A percentile compares a stretch with the other conserved stretches of the same genome.
Conservation (phyloP, 495 filamentous ascomycete genomes). For the Penicillium verhagenii region DNA sequence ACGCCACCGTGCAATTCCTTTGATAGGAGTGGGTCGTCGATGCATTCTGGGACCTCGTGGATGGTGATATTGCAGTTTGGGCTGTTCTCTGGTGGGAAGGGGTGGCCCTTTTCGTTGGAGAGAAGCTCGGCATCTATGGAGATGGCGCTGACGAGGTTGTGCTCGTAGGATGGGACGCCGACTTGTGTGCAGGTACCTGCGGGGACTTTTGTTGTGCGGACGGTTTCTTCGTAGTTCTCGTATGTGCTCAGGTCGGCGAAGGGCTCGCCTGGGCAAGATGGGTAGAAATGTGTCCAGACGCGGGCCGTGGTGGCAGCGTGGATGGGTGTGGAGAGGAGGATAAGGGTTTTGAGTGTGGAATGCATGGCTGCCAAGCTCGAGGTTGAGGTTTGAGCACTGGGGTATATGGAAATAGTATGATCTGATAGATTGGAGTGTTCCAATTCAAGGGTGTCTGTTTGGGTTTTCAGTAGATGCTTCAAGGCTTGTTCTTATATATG, state of each 20-base stretch:
- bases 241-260: constrained; percentile 25
- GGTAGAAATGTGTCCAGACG: constrained; percentile 40
- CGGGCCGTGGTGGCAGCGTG: constrained; percentile 26
- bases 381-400: neutral
- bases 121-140: constrained; percentile 34
- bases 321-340: constrained; percentile 26
- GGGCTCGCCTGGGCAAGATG: constrained; percentile 30
- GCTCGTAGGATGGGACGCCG: constrained; percentile 28
- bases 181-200: constrained; percentile 31
- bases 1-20: constrained; percentile 22
- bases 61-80: constrained; percentile 36
- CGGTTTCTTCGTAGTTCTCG: constrained; percentile 29
- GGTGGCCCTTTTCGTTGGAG: constrained; percentile 12
- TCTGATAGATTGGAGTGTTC: neutral
- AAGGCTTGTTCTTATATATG: constrained; percentile 14
- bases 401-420: neutral
- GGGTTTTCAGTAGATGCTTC: neutral
- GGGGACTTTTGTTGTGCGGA: constrained; percentile 24
- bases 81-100: constrained; percentile 12
- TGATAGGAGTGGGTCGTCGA: constrained; percentile 31
- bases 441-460: neutral
- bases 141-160: constrained; percentile 28
- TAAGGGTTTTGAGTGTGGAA: constrained; percentile 21
- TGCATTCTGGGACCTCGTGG: constrained; percentile 38
- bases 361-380: constrained; percentile 16